phyloP scores from a whole-genome alignment of 805 yeast species.

The Ogataea siamensis region DNA sequence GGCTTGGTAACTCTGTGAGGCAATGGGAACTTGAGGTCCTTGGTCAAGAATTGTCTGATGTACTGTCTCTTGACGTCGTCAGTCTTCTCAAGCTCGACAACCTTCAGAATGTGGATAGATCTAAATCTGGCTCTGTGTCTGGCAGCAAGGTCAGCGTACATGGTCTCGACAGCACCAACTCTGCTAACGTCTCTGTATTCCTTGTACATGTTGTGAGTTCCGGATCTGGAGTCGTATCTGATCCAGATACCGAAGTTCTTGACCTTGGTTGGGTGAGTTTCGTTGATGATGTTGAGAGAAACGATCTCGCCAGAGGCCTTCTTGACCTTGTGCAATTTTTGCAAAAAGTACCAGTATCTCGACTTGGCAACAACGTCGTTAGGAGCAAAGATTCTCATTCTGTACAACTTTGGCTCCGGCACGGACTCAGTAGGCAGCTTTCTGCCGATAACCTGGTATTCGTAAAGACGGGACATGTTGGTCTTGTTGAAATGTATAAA shows the following conservation, averaged over 20 bases:
- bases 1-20: constrained; percentile 98
- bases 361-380: constrained; percentile 99
- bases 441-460: constrained; percentile 99
- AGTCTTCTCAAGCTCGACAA: constrained; percentile 96
- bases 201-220: constrained; percentile 99
- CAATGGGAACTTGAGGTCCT: constrained; percentile 98
- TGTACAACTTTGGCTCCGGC: constrained; percentile 99
- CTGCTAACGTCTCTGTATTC: constrained; percentile 99
- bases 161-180: constrained; percentile 96
- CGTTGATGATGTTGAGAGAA: constrained; percentile 85
- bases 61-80: constrained; percentile 99
- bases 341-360: constrained; percentile 99
- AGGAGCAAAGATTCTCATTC: constrained; percentile 99
- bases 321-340: constrained; percentile 99
- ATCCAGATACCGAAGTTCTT: constrained; percentile 99
- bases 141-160: constrained; percentile 99
- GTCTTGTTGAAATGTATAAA: constrained; percentile 22
- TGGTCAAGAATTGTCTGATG: constrained; percentile 93
- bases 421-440: constrained; percentile 98
- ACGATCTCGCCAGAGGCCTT: constrained; percentile 99
- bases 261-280: constrained; percentile 97
- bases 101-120: constrained; percentile 98
- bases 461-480: constrained; percentile 85
- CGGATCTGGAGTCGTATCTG: constrained; percentile 99
- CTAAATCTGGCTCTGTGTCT: constrained; percentile 99